Percentiles rank a stretch among this genome's conserved stretches.
Conservation (phyloP, 345 rosid genomes). For the Nasturtium officinale region DNA sequence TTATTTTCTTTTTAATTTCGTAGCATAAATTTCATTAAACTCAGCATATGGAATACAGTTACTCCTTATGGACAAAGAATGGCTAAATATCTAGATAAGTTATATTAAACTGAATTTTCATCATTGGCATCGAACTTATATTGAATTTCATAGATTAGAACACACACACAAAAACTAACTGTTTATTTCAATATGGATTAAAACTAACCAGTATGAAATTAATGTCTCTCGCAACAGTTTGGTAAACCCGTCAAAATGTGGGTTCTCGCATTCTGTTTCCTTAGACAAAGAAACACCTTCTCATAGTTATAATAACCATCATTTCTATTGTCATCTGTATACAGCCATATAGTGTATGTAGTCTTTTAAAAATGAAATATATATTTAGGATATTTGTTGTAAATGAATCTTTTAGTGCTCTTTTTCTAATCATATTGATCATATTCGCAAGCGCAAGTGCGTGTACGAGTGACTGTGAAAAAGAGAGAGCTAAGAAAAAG, state of each 20-base stretch:
- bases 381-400: not conserved
- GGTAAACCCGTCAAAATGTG: not conserved
- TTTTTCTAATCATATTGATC: slow-evolving; percentile 20
- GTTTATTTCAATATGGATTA: too few species aligned
- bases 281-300: not conserved
- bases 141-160: slow-evolving; percentile 24
- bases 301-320: not conserved
- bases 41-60: not conserved
- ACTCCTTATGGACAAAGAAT: slow-evolving; percentile 6
- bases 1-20: not conserved
- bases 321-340: not conserved
- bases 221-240: not conserved
- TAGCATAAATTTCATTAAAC: not conserved
- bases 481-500: slow-evolving; percentile 21
- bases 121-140: slow-evolving; percentile 35
- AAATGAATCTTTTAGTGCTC: slow-evolving; percentile 23
- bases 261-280: not conserved
- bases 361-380: not conserved
- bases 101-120: slow-evolving; percentile 6
- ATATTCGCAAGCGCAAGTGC: slow-evolving; percentile 37
- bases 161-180: not conserved
- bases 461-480: slow-evolving; percentile 33
- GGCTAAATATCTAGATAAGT: slow-evolving; percentile 29
- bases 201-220: too few species aligned
- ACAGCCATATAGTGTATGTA: slow-evolving; percentile 2